Conservation (phyloP, 1,284 basidiomycete species). For the Kalmanozyma brasiliensis region DNA sequence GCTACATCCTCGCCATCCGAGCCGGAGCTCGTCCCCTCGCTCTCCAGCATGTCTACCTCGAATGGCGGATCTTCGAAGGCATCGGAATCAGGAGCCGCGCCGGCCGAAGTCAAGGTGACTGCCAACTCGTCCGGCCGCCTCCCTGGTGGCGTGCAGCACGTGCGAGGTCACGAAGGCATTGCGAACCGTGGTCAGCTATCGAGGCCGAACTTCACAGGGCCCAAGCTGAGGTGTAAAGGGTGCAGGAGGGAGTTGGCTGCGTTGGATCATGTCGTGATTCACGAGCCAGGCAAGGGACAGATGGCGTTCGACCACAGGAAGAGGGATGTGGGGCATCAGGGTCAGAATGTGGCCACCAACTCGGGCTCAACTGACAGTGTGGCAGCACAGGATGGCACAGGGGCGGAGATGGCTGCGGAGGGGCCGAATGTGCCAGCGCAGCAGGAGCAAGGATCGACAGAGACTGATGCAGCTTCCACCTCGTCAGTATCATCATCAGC, state of each 20-base stretch:
- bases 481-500: conserved; percentile 4
- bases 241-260: conserved; percentile 62
- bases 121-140: conserved; percentile 43
- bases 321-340: conserved; percentile 28
- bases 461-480: conserved; percentile 2
- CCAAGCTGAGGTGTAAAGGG: conserved; percentile 59
- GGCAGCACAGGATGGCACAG: background rate
- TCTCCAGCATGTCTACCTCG: conserved; percentile 10
- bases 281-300: conserved; percentile 61
- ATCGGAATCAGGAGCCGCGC: too few species aligned
- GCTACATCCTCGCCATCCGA: conserved; percentile 1
- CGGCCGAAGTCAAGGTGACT: conserved; percentile 47
- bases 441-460: background rate
- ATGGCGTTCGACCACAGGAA: conserved; percentile 60
- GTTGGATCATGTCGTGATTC: conserved; percentile 61
- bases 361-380: background rate
- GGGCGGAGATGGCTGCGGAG: background rate
- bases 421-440: background rate
- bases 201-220: conserved; percentile 31
- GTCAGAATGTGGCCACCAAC: conserved; percentile 2
- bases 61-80: background rate
- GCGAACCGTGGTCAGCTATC: conserved; percentile 34
- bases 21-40: conserved; percentile 1
- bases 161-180: conserved; percentile 46
- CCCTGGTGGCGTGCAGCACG: conserved; percentile 43